Evolutionary conservation across 2,329 filamentous ascomycete species (phyloP), one percentile per base, ranked within the genome.

Genomic region (Biscogniauxia marginata): DNA sequence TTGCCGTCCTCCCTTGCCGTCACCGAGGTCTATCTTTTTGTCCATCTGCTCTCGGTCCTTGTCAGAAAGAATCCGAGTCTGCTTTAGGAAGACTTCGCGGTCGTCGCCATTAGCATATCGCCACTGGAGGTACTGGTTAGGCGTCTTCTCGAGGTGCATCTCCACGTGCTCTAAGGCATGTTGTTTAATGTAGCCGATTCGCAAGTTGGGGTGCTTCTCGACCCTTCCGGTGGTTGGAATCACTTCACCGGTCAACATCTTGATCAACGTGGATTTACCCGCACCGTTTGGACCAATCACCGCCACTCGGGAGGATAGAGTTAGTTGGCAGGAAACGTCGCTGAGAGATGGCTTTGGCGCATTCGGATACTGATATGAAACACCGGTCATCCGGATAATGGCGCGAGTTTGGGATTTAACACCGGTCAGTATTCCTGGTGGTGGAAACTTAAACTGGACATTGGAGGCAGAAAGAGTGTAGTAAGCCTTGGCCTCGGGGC

Each of bases 101-200:
- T 99, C 95, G 66, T 98, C 95, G 70, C 95, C 95, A 70, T 98
- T 91, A 68, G 91, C 91, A 72, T 98, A 99, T 68, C 95, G 90
- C 95, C 95, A 99, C 77, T 98, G 95, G 30, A 99, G 84, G 71
- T 99, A 99, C 77, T 99, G 95, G 74, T 96, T 98, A 44, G 95
- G 95, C 0, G 95, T 99, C 85, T 99, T 99, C 77, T 99, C 95
- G 66, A 98, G 81, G 71, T 99, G 95, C 93, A 97, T 96, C 78
- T 99, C 93, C 9, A 99, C 95, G 84, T 99, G 95, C 81, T 99
- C 95, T 11, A 99, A 83, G 46, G 95, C 95, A 75, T 99, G 95
- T 79, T 99, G 95, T 80, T 98, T 98, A 80, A 99, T 98, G 80
- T 99, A 99, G 53, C 95, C 95, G 68, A 99, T 97, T 82, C 95